These are phyloP conservation scores for Simmondsia chinensis DNA, from an alignment of 148 eudicot genomes.

Conservation along the genomic window DNA sequence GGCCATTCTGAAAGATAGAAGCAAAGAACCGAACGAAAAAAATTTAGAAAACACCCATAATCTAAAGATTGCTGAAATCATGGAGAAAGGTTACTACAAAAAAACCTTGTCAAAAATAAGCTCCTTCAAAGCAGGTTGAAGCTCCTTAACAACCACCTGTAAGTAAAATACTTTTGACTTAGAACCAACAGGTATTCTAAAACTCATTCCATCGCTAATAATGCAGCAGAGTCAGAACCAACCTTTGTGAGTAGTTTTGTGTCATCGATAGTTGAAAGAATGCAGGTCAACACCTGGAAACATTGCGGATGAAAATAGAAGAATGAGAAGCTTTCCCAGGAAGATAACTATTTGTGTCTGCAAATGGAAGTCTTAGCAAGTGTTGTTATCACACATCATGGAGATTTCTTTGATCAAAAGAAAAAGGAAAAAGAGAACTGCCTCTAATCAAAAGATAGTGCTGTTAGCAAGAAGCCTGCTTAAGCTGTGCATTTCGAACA, in stretches of 20 bases:
- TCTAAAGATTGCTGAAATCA: too few relatives aligned
- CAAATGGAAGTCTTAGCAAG: too few relatives aligned
- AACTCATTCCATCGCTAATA: background rate
- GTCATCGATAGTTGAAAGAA: constrained; percentile 85
- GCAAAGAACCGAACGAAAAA: background rate
- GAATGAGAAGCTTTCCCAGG: too few relatives aligned
- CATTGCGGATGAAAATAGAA: too few relatives aligned
- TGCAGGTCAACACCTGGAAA: constrained; percentile 68
- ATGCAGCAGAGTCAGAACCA: constrained; percentile 2
- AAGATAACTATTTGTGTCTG: too few relatives aligned
- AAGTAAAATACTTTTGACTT: constrained; percentile 2
- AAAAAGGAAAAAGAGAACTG: background rate
- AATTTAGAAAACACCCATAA: too few relatives aligned
- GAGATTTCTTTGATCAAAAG: too few relatives aligned
- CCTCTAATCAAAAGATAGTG: too few relatives aligned
- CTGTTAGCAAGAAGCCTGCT: too few relatives aligned
- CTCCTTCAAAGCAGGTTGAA: constrained; percentile 52
- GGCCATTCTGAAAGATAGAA: constrained; percentile 42
- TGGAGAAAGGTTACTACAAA: background rate
- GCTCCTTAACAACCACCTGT: constrained; percentile 69
- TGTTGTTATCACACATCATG: too few relatives aligned
- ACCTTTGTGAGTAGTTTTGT: constrained; percentile 85
- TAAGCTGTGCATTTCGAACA: too few relatives aligned
- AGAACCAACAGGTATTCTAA: constrained; percentile 1
- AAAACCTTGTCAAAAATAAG: constrained; percentile 67